These are phyloP conservation scores for Periconia macrospinosa DNA, from an alignment of 2,329 filamentous ascomycete species.

Conservation along the genomic window DNA sequence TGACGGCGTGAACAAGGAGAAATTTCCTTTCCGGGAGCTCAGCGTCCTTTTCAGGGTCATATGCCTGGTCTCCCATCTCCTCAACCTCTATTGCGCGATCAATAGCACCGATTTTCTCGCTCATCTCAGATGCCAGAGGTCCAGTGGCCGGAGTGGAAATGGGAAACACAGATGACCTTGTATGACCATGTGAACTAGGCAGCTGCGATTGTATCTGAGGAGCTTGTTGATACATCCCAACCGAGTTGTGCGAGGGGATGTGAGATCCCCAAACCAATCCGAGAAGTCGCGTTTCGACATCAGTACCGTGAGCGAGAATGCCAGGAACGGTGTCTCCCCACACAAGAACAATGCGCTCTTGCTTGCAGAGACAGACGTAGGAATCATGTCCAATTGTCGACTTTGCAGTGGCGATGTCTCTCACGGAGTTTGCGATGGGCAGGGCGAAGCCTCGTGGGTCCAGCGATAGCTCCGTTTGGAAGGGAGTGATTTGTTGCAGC, in stretches of 20 bases:
- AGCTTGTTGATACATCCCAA: slow-evolving; percentile 11
- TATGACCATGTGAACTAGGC: slow-evolving; percentile 12
- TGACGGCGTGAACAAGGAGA: slow-evolving; percentile 25
- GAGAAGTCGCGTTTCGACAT: slow-evolving; percentile 69
- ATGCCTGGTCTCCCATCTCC: slow-evolving; percentile 26
- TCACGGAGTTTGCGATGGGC: slow-evolving; percentile 51
- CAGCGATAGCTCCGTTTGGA: slow-evolving; percentile 47
- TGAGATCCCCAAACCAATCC: slow-evolving; percentile 28
- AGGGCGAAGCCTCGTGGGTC: slow-evolving; percentile 46
- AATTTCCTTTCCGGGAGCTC: slow-evolving; percentile 25
- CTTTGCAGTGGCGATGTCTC: slow-evolving; percentile 37
- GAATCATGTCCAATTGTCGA: slow-evolving; percentile 67
- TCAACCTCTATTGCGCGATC: slow-evolving; percentile 28
- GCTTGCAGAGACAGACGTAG: slow-evolving; percentile 77
- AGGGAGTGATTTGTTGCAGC: slow-evolving; percentile 42
- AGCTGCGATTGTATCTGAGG: slow-evolving; percentile 11
- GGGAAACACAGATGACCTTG: slow-evolving; percentile 20
- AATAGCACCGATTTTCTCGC: slow-evolving; percentile 28
- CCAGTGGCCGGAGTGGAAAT: slow-evolving; percentile 21
- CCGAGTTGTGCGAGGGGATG: slow-evolving; percentile 17
- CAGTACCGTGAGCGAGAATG: slow-evolving; percentile 67
- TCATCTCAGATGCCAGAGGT: slow-evolving; percentile 20
- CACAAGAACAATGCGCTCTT: slow-evolving; percentile 70
- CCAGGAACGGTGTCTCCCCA: slow-evolving; percentile 80
- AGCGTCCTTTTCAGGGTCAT: slow-evolving; percentile 26